Evolutionary conservation across 169 alveolate species (phyloP).

Genomic region (Eimeria acervulina): DNA sequence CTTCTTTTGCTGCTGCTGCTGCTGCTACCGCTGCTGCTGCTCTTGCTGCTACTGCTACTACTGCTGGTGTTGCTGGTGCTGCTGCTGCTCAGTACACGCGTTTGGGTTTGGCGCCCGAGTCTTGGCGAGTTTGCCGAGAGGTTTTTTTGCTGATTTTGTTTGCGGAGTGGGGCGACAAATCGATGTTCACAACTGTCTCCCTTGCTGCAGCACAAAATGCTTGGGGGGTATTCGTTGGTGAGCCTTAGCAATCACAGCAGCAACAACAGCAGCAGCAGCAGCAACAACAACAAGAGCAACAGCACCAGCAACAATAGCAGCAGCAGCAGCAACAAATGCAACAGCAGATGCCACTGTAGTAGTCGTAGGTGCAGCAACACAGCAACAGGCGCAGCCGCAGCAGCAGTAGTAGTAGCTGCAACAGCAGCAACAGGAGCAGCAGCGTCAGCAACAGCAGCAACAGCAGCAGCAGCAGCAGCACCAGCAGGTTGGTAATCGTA

Average conservation of each 20-base stretch:
- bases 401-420: not conserved
- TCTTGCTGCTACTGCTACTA: not conserved
- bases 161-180: conserved; percentile 83
- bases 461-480: not conserved
- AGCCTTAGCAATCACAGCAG: not conserved
- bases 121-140: conserved; percentile 28
- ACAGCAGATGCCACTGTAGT: not conserved
- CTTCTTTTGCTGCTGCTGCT: conserved; percentile 12
- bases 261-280: not conserved
- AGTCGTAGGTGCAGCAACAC: not conserved
- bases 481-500: no score
- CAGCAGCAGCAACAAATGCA: no score
- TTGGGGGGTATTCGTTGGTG: conserved; percentile 80
- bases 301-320: not conserved
- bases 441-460: not conserved
- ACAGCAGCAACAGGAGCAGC: not conserved
- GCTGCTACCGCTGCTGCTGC: conserved; percentile 1
- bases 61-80: conserved; percentile 1
- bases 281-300: not conserved
- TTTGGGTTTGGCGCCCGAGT: conserved; percentile 36
- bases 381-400: not conserved
- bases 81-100: conserved; percentile 71
- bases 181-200: conserved; percentile 79
- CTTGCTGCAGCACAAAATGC: conserved; percentile 81
- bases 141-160: conserved; percentile 40